Conservation (phyloP, 768 basidiomycete species). For the Lepiota venenata region DNA sequence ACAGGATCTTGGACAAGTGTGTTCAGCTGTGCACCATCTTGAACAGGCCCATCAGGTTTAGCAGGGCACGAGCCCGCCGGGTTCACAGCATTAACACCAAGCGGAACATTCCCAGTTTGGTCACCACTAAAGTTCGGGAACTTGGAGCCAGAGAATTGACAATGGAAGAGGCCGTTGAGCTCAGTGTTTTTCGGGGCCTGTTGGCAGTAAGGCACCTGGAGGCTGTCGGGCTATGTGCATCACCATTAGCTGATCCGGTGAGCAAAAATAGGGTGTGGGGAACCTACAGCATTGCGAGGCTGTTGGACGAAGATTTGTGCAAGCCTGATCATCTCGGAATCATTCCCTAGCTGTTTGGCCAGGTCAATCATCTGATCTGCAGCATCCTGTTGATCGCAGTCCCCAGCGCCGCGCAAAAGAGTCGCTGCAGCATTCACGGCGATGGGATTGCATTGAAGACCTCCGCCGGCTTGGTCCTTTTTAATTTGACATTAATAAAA, state of each 20-base stretch:
- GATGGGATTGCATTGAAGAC: conserved; percentile 48
- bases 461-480: conserved; percentile 55
- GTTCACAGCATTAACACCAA: conserved; percentile 34
- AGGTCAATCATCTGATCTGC: conserved; percentile 53
- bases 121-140: conserved; percentile 39
- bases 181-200: conserved; percentile 43
- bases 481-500: not conserved
- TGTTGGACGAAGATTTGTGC: conserved; percentile 49
- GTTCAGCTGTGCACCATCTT: conserved; percentile 42
- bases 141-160: conserved; percentile 42
- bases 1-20: conserved; percentile 33
- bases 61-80: conserved; percentile 47
- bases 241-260: conserved; percentile 21
- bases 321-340: conserved; percentile 40
- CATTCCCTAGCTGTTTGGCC: conserved; percentile 33
- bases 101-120: conserved; percentile 42
- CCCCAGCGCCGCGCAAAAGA: conserved; percentile 53
- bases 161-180: conserved; percentile 52
- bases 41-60: conserved; percentile 36
- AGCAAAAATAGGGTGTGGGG: not conserved
- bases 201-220: conserved; percentile 49
- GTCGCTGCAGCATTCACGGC: conserved; percentile 54
- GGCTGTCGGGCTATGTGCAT: conserved; percentile 35
- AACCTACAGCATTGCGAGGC: conserved; percentile 44
- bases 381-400: conserved; percentile 54